These are phyloP conservation scores for Amanita polypyramis DNA, from an alignment of 768 basidiomycete genomes.

Conservation along the genomic window DNA sequence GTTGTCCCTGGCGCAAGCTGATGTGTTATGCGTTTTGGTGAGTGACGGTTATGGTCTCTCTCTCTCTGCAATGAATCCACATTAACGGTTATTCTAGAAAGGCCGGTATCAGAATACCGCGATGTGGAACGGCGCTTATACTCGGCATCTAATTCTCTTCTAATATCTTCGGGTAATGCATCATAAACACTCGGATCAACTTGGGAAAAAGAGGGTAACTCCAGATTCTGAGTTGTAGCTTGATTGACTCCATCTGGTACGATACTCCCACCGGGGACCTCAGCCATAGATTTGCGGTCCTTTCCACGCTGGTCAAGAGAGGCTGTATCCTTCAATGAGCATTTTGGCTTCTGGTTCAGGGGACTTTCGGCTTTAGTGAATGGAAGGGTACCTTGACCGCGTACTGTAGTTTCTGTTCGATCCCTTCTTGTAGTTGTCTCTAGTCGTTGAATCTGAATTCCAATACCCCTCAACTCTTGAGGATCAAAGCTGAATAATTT, in stretches of 20 bases:
- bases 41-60: slow-evolving; percentile 22
- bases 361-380: slow-evolving; percentile 27
- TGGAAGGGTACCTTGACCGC: slow-evolving; percentile 50
- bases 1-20: slow-evolving; percentile 52
- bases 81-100: slow-evolving; percentile 12
- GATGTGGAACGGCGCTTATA: slow-evolving; percentile 53
- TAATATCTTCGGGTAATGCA: slow-evolving; percentile 60
- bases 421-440: slow-evolving; percentile 33
- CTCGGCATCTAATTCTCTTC: slow-evolving; percentile 56
- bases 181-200: slow-evolving; percentile 62
- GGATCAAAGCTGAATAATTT: slow-evolving; percentile 70
- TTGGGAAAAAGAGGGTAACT: slow-evolving; percentile 67
- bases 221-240: slow-evolving; percentile 12
- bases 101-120: slow-evolving; percentile 19
- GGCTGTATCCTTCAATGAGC: not conserved
- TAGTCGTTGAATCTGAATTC: slow-evolving; percentile 84
- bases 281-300: not conserved
- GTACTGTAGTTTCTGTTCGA: slow-evolving; percentile 9
- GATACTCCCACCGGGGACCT: not conserved
- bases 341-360: not conserved
- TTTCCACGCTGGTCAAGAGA: not conserved
- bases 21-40: slow-evolving; percentile 48
- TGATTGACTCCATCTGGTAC: not conserved
- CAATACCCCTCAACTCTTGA: slow-evolving; percentile 83
- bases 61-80: slow-evolving; percentile 22